Conservation (phyloP, 2,329 filamentous ascomycete genomes). For the Clonostachys sp. region DNA sequence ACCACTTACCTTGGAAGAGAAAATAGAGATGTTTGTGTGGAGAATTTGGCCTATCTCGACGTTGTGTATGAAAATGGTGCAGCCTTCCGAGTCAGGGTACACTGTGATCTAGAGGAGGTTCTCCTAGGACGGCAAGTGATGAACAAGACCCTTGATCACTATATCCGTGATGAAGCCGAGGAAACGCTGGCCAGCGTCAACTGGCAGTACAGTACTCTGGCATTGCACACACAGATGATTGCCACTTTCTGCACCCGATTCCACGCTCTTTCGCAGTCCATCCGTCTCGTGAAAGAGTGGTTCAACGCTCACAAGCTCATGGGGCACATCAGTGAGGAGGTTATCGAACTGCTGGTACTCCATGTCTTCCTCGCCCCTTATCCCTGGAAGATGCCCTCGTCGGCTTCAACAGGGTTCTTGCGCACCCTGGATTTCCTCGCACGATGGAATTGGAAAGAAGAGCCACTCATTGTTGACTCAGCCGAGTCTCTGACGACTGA, state of each 20-base stretch:
- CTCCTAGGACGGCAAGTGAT: slow-evolving; percentile 76
- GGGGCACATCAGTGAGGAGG: slow-evolving; percentile 70
- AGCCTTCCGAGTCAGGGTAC: slow-evolving; percentile 79
- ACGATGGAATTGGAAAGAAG: slow-evolving; percentile 86
- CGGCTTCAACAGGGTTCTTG: slow-evolving; percentile 73
- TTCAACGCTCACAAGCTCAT: slow-evolving; percentile 78
- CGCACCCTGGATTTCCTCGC: slow-evolving; percentile 76
- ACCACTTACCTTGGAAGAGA: slow-evolving; percentile 75
- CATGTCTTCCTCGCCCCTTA: slow-evolving; percentile 76
- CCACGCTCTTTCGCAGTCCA: slow-evolving; percentile 73
- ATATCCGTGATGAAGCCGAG: slow-evolving; percentile 64
- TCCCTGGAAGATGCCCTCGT: slow-evolving; percentile 76
- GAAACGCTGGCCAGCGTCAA: slow-evolving; percentile 66
- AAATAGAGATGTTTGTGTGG: slow-evolving; percentile 60
- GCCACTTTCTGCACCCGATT: slow-evolving; percentile 76
- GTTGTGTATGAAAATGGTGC: slow-evolving; percentile 68
- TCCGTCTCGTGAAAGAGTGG: slow-evolving; percentile 86
- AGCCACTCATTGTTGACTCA: slow-evolving; percentile 74
- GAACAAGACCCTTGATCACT: slow-evolving; percentile 63
- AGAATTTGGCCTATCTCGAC: slow-evolving; percentile 81
- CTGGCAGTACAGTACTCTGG: slow-evolving; percentile 65
- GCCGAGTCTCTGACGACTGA: slow-evolving; percentile 57
- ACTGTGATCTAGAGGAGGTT: slow-evolving; percentile 81
- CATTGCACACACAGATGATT: slow-evolving; percentile 78
- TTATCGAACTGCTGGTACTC: slow-evolving; percentile 79